These are phyloP conservation scores for Cadophora sp. DNA, from an alignment of 2,329 filamentous ascomycete genomes.

Conservation along the genomic window DNA sequence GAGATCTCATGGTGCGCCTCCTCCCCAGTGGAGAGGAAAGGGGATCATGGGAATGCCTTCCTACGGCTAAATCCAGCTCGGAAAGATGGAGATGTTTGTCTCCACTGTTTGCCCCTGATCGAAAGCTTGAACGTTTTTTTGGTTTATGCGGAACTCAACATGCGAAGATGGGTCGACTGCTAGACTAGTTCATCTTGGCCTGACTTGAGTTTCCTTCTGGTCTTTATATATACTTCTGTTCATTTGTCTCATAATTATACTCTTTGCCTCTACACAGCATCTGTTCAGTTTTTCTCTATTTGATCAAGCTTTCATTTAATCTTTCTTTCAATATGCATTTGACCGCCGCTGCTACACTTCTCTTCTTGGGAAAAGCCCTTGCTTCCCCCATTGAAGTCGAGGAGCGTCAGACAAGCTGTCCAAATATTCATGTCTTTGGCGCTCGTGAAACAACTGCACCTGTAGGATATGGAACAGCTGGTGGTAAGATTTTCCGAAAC, in stretches of 20 bases:
- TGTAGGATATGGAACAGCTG: slow-evolving; percentile 58
- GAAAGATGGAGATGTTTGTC: slow-evolving; percentile 10
- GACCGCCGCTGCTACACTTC: slow-evolving; percentile 15
- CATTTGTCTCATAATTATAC: background rate
- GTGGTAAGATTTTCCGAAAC: slow-evolving; percentile 22
- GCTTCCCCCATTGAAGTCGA: slow-evolving; percentile 29
- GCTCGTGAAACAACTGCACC: slow-evolving; percentile 57
- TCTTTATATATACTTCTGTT: background rate
- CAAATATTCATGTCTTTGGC: slow-evolving; percentile 56
- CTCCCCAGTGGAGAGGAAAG: background rate
- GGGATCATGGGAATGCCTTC: background rate
- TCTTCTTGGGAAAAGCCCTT: slow-evolving; percentile 21
- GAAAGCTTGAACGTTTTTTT: slow-evolving; percentile 11
- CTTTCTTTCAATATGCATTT: slow-evolving; percentile 15
- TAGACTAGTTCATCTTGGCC: background rate
- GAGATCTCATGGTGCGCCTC: background rate
- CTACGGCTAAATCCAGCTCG: slow-evolving; percentile 14
- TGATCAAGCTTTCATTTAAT: background rate
- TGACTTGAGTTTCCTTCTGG: background rate
- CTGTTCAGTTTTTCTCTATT: background rate
- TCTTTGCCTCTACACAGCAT: background rate
- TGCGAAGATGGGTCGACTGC: slow-evolving; percentile 10
- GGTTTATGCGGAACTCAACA: background rate
- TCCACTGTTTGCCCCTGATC: slow-evolving; percentile 3
- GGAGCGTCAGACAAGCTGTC: slow-evolving; percentile 46